Conservation (phyloP, 108 stramenopile species). For the Ochromonas danica region DNA sequence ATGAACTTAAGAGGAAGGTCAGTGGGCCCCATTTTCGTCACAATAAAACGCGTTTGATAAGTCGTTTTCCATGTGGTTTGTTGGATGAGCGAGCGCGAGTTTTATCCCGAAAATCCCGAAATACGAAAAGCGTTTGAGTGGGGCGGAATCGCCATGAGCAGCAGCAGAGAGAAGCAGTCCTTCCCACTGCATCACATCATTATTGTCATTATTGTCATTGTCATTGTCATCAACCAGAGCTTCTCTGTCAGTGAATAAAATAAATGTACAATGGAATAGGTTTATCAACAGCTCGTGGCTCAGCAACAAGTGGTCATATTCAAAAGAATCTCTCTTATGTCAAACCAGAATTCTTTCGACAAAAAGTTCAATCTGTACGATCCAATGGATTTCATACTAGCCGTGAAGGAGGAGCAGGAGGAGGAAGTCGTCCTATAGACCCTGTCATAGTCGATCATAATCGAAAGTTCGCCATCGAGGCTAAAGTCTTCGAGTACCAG, state of each 20-base stretch:
- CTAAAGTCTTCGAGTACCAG: neutral
- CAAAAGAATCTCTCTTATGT: conserved; percentile 76
- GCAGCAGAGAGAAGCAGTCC: too few species aligned
- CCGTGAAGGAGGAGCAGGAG: neutral
- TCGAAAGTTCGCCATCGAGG: neutral
- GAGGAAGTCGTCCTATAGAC: neutral
- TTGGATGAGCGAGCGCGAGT: too few species aligned
- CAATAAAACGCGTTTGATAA: too few species aligned
- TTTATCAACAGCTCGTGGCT: conserved; percentile 76
- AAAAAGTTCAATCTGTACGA: neutral
- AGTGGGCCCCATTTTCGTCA: too few species aligned
- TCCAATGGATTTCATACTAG: neutral
- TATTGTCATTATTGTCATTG: too few species aligned
- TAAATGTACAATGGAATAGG: conserved; percentile 78
- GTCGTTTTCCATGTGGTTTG: neutral
- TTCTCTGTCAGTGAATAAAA: neutral
- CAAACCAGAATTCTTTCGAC: neutral
- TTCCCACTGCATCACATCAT: too few species aligned
- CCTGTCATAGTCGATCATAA: neutral
- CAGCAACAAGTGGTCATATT: conserved; percentile 82
- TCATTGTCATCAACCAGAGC: too few species aligned
- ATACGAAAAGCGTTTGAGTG: too few species aligned
- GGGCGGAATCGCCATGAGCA: too few species aligned
- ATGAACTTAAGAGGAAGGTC: too few species aligned
- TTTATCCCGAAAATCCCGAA: too few species aligned